phyloP scores from a whole-genome alignment of 805 yeast species.

The Lipomyces chichibuensis region DNA sequence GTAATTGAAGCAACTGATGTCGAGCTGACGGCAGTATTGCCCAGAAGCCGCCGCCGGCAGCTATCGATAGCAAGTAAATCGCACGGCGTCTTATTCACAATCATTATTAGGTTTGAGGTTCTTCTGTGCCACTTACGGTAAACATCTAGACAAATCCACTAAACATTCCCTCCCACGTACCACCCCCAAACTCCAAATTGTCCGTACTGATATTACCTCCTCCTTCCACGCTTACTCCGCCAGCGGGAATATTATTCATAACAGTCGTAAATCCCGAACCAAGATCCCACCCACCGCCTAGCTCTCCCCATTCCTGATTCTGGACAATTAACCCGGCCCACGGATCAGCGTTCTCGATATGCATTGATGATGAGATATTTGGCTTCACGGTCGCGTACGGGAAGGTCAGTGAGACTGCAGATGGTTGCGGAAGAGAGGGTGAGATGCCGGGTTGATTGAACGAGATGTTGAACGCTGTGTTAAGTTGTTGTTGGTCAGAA shows the following conservation, averaged over 20 bases:
- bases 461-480: constrained; percentile 11
- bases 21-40: too few species aligned
- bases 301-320: constrained; percentile 7
- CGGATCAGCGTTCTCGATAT: not conserved
- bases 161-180: constrained; percentile 12
- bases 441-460: not conserved
- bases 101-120: too few species aligned
- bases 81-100: too few species aligned
- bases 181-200: not conserved
- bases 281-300: constrained; percentile 13
- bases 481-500: not conserved
- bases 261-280: constrained; percentile 10
- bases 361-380: not conserved
- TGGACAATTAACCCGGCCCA: constrained; percentile 4
- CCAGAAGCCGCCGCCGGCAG: too few species aligned
- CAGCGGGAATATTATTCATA: not conserved
- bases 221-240: not conserved
- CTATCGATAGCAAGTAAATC: too few species aligned
- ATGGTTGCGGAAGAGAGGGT: not conserved
- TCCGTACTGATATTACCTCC: not conserved
- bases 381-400: not conserved
- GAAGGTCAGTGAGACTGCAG: not conserved
- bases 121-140: too few species aligned
- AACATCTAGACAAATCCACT: constrained; percentile 1
- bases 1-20: too few species aligned